Base-by-base conservation (phyloP, 768 basidiomycete species). In the Naematelia aurantialba region DNA sequence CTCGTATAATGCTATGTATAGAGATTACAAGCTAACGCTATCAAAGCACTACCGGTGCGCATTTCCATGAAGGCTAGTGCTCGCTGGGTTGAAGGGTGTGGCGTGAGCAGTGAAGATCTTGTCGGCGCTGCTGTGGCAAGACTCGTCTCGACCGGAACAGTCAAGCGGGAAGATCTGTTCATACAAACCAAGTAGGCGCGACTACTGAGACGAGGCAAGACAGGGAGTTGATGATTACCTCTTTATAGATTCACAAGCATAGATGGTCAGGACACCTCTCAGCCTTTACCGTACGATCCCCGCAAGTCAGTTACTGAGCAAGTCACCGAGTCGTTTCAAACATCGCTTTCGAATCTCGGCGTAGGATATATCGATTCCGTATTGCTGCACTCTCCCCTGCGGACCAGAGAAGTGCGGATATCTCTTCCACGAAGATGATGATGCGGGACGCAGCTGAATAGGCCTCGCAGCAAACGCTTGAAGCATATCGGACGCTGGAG, bases 151-250 rank as follows among this genome's bases (percentile, higher is more conserved):
- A 83, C 88, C 60, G 81, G 80, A 3, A 81, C 88, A 55, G 58
- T 69, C 24, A 82, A 82, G 55, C 83, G 90, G 4, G 82, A 88
- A 68, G 84, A 87, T 52, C 63, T 91, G 2, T 89, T 84, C 72
- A 74, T 91, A 26, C 89, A 91, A 76, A 89, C 89, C 29, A 91
- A 92, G 87, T 89, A n/a, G n/a, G n/a, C n/a, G n/a, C n/a, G n/a
- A n/a, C n/a, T n/a, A n/a, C n/a, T n/a, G n/a, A n/a, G n/a, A n/a
- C n/a, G n/a, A n/a, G n/a, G n/a, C n/a, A n/a, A n/a, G n/a, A n/a
- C n/a, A 39, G 34, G 34, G 21, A 17, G 52, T 22, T 51, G 12
- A 47, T 22, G 1, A n/a, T n/a, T n/a, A n/a, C n/a, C n/a, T 45
- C 14, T 12, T n/a, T 1, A 5, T 69, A 89, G 89, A 76, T 90